A percentile compares a stretch with the other conserved stretches of the same genome.
phyloP scores from a whole-genome alignment of 768 basidiomycete genomes.

The Leccinum disarticulatum region DNA sequence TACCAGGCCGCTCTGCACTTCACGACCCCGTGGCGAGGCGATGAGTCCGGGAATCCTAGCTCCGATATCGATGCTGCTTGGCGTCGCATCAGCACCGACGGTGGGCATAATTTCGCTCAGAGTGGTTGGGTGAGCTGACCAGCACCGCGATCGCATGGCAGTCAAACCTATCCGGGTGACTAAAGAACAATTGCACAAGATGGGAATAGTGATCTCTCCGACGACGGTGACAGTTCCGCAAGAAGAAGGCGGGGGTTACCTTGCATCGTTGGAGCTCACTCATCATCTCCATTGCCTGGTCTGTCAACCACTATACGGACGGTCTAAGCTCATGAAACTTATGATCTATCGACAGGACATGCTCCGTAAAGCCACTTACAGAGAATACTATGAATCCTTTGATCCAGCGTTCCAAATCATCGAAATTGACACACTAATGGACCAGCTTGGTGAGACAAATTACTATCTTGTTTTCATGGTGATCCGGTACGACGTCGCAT shows the following conservation, averaged over 20 bases:
- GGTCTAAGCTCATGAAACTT: not conserved
- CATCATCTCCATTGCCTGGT: constrained; percentile 13
- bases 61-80: constrained; percentile 13
- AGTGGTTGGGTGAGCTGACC: not conserved
- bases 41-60: constrained; percentile 3
- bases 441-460: constrained; percentile 5
- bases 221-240: constrained; percentile 5
- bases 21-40: constrained; percentile 10
- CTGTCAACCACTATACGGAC: not conserved
- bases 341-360: not conserved
- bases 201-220: not conserved
- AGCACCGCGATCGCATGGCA: not conserved
- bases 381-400: not conserved
- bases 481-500: not conserved
- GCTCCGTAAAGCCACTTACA: constrained; percentile 10
- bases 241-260: constrained; percentile 8
- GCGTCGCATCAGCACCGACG: constrained; percentile 4
- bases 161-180: constrained; percentile 4
- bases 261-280: constrained; percentile 3
- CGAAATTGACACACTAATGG: not conserved
- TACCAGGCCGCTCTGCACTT: constrained; percentile 10
- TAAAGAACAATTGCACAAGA: not conserved
- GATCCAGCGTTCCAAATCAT: constrained; percentile 5
- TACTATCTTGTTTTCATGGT: not conserved
- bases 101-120: not conserved